These are phyloP conservation scores for Arachnopeziza araneosa DNA, from an alignment of 2,329 filamentous ascomycete genomes.

Conservation along the genomic window DNA sequence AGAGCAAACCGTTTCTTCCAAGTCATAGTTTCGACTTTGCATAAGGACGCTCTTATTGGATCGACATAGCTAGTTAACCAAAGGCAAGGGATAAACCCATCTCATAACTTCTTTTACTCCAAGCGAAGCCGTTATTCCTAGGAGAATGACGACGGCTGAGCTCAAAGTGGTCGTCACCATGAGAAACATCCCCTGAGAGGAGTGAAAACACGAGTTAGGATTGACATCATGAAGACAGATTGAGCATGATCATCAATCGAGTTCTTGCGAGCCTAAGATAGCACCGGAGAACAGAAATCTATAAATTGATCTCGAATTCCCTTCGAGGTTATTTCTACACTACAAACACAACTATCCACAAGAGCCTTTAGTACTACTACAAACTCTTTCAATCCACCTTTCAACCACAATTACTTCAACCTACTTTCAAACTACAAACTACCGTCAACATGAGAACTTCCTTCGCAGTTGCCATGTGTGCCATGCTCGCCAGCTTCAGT, in stretches of 20 bases:
- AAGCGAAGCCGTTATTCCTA: neutral
- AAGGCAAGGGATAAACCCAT: neutral
- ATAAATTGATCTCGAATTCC: constrained; percentile 14
- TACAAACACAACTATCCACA: constrained; percentile 5
- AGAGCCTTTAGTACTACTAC: constrained; percentile 3
- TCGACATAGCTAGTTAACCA: constrained; percentile 11
- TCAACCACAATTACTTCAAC: constrained; percentile 1
- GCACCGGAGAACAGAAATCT: constrained; percentile 5
- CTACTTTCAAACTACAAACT: neutral
- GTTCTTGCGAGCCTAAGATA: neutral
- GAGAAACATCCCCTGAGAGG: neutral
- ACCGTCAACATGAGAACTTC: constrained; percentile 20
- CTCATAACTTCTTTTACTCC: neutral
- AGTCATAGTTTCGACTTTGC: neutral
- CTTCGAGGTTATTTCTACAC: constrained; percentile 7
- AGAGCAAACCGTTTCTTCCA: neutral
- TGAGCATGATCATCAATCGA: constrained; percentile 5
- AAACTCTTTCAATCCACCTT: constrained; percentile 1
- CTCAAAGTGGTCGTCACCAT: neutral
- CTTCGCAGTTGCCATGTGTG: constrained; percentile 15
- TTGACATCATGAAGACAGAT: constrained; percentile 9
- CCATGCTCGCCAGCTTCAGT: constrained; percentile 25
- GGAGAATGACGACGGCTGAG: constrained; percentile 11
- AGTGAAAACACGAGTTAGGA: constrained; percentile 4
- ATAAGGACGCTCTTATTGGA: constrained; percentile 8